Percentiles rank a stretch among this genome's conserved stretches.
These are phyloP conservation scores for Davidsoniella eucalypti DNA, from an alignment of 2,329 filamentous ascomycete species.

Conservation along the genomic window DNA sequence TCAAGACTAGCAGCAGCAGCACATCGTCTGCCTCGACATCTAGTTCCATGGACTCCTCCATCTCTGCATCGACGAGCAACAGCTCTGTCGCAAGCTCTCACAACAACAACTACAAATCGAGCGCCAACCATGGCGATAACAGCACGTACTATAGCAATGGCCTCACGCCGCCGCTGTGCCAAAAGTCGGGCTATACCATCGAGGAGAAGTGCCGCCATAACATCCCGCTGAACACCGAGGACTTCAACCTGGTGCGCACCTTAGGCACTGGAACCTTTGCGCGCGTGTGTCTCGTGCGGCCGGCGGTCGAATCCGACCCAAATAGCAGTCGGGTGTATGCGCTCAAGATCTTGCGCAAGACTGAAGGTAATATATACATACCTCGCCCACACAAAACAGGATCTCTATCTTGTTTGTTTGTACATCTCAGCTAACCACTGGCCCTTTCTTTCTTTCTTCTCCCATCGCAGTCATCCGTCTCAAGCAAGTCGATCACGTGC, in stretches of 20 bases:
- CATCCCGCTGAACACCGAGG: slow-evolving; percentile 25
- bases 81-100: too few relatives aligned
- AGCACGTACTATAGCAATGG: background rate
- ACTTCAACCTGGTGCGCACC: slow-evolving; percentile 61
- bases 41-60: too few relatives aligned
- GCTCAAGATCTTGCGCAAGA: slow-evolving; percentile 61
- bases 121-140: too few relatives aligned
- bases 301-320: slow-evolving; percentile 34
- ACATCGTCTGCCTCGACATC: too few relatives aligned
- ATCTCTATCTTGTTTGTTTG: background rate
- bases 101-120: too few relatives aligned
- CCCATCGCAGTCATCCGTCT: slow-evolving; percentile 47
- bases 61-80: too few relatives aligned
- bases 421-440: background rate
- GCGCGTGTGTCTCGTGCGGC: slow-evolving; percentile 60
- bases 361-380: slow-evolving; percentile 27
- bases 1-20: too few relatives aligned
- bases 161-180: background rate
- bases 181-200: slow-evolving; percentile 2
- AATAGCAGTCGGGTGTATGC: slow-evolving; percentile 56
- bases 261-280: slow-evolving; percentile 71
- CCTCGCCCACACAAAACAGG: background rate
- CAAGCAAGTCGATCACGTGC: slow-evolving; percentile 76
- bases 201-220: slow-evolving; percentile 11
- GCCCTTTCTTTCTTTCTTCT: background rate